Percentiles rank a stretch among this genome's conserved stretches.
These are phyloP conservation scores for Lachancea waltii DNA, from an alignment of 805 yeast genomes.

Conservation along the genomic window DNA sequence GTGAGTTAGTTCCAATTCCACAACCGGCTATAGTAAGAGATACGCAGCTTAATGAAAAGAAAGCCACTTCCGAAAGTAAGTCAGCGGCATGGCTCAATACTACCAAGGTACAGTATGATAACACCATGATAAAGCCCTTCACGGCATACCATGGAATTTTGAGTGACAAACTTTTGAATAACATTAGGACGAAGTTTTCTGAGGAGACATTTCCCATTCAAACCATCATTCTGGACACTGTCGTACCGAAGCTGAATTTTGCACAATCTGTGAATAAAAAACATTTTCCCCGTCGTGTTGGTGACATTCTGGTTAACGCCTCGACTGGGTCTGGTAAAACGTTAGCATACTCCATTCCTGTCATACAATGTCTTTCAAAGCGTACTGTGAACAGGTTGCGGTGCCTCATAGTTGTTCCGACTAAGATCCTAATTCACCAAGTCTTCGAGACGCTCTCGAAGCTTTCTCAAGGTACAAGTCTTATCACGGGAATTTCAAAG, in stretches of 20 bases:
- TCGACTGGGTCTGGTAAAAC: constrained; percentile 97
- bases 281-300: constrained; percentile 47
- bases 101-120: constrained; percentile 25
- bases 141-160: constrained; percentile 15
- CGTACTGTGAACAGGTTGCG: constrained; percentile 68
- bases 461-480: constrained; percentile 58
- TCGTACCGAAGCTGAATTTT: constrained; percentile 24
- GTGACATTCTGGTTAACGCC: constrained; percentile 85
- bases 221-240: constrained; percentile 23
- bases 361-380: constrained; percentile 57
- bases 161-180: constrained; percentile 30
- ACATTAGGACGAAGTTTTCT: constrained; percentile 24
- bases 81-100: constrained; percentile 29
- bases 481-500: constrained; percentile 48
- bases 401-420: constrained; percentile 80
- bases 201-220: constrained; percentile 31
- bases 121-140: constrained; percentile 23
- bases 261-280: constrained; percentile 26
- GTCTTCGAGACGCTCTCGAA: constrained; percentile 59
- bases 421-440: constrained; percentile 79
- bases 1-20: constrained; percentile 67
- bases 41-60: constrained; percentile 15
- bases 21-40: constrained; percentile 55
- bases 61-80: constrained; percentile 40
- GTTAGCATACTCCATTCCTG: constrained; percentile 78